These are phyloP conservation scores for Mycosphaerelloides madeirae DNA, from an alignment of 2,329 filamentous ascomycete species.

Conservation along the genomic window DNA sequence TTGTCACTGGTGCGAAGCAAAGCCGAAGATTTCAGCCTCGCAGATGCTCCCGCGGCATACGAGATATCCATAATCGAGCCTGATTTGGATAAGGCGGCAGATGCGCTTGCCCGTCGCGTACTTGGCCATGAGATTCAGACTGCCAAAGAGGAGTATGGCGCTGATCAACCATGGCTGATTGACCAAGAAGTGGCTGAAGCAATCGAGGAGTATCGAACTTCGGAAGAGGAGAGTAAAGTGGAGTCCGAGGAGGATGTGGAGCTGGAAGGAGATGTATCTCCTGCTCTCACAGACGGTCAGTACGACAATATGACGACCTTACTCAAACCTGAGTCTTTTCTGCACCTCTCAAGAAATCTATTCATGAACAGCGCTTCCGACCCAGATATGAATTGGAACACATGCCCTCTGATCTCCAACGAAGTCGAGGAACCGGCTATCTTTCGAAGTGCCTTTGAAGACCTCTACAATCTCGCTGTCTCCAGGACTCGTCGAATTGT, in stretches of 20 bases:
- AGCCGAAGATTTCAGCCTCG: conserved; percentile 37
- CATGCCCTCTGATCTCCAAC: conserved; percentile 43
- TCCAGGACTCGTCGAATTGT: conserved; percentile 67
- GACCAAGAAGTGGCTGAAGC: conserved; percentile 34
- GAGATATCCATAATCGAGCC: conserved; percentile 63
- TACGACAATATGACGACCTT: conserved; percentile 35
- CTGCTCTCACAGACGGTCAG: neutral
- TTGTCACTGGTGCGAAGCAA: conserved; percentile 55
- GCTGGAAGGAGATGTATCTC: neutral
- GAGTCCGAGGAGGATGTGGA: neutral
- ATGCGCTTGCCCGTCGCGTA: conserved; percentile 60
- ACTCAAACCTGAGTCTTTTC: conserved; percentile 57
- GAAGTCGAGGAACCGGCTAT: conserved; percentile 59
- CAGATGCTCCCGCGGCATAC: conserved; percentile 64
- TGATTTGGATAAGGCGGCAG: conserved; percentile 64
- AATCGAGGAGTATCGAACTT: conserved; percentile 25
- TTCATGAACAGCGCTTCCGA: conserved; percentile 68
- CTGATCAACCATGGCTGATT: conserved; percentile 58
- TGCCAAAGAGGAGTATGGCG: conserved; percentile 59
- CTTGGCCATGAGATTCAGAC: conserved; percentile 56
- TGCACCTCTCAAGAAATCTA: conserved; percentile 58
- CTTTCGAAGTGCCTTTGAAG: conserved; percentile 68
- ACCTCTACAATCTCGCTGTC: conserved; percentile 65
- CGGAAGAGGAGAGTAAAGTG: neutral
- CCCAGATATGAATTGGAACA: conserved; percentile 63